phyloP scores from a whole-genome alignment of 805 yeast genomes.

The Metschnikowia amazonensis region DNA sequence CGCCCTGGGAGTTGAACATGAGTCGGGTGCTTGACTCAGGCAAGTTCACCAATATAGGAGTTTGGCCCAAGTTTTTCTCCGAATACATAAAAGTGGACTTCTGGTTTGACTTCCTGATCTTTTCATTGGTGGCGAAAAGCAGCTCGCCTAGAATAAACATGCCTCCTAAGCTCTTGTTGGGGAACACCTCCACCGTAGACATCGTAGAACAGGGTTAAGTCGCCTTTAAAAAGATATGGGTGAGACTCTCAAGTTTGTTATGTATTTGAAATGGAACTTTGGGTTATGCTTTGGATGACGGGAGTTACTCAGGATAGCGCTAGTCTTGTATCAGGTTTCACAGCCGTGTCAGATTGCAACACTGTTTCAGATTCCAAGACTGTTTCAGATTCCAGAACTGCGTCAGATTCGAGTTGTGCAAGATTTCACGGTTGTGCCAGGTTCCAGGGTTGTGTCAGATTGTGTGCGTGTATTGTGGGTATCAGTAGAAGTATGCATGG shows the following conservation, averaged over 20 bases:
- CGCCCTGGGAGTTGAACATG: conserved; percentile 24
- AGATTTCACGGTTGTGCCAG: too few species aligned
- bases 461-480: not conserved
- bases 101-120: conserved; percentile 25
- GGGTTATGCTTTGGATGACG: too few species aligned
- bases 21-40: conserved; percentile 25
- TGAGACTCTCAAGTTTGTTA: not conserved
- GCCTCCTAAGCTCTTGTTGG: conserved; percentile 37
- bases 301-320: too few species aligned
- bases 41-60: conserved; percentile 31
- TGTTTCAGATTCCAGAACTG: too few species aligned
- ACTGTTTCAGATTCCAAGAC: too few species aligned
- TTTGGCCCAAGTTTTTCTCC: conserved; percentile 25
- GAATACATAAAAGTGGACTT: conserved; percentile 30
- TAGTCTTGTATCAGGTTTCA: too few species aligned
- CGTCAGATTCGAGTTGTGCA: too few species aligned
- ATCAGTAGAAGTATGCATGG: not conserved
- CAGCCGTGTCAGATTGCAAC: too few species aligned
- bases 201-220: conserved; percentile 3
- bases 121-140: conserved; percentile 26
- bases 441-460: not conserved
- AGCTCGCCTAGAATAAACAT: conserved; percentile 27
- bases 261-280: too few species aligned
- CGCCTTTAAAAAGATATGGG: not conserved
- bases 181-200: conserved; percentile 19